Evolutionary conservation across 495 filamentous ascomycete species (phyloP), one percentile per base, ranked within the genome.

Genomic region (Xylaria scruposa): DNA sequence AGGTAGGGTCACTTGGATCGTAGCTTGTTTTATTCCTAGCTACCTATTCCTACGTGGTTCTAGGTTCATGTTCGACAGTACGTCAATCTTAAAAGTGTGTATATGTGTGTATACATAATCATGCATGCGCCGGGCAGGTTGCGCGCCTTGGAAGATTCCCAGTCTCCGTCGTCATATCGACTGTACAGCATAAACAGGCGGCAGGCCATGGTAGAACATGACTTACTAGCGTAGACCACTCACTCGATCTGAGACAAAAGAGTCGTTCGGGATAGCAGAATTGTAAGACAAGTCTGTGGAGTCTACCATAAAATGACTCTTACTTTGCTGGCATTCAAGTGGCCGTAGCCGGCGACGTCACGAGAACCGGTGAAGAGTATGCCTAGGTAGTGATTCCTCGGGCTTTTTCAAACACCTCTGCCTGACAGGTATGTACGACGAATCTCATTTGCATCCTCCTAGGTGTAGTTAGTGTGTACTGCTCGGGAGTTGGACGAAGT

Each of bases 261-360:
- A 29, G 40, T 24, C 10, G 44, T 36, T 19, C 0, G 38, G 24
- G 65, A 44, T 42, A 47, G 17, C 15, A 24, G 36, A 51, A 12
- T 44, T 49, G 21, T 26, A 31, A 56, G 38, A 67, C 46, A 40
- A 54, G 67, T 38, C 19, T 69, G 54, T 60, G 67, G 54, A 38
- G 67, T 58, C 26, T 31, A 21, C 12, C 9, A 10, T 38, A 21
- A 60, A 60, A n/a, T 69, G 67, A 69, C 67, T 69, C 67, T 49
- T 61, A 21, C 24, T 69, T 49, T 42, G 67, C 19, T 69, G 67
- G 67, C 67, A 40, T n/a, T 67, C n/a, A 12, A 67, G 36, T 38
- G 33, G 24, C 21, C 36, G 49, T 54, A 47, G 26, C 56, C 19
- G 29, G 40, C 67, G 9, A 40, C 47, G n/a, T 40, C 67, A 69